Base-by-base conservation (phyloP, 2,329 filamentous ascomycete species). In the Coleophoma cylindrospora region DNA sequence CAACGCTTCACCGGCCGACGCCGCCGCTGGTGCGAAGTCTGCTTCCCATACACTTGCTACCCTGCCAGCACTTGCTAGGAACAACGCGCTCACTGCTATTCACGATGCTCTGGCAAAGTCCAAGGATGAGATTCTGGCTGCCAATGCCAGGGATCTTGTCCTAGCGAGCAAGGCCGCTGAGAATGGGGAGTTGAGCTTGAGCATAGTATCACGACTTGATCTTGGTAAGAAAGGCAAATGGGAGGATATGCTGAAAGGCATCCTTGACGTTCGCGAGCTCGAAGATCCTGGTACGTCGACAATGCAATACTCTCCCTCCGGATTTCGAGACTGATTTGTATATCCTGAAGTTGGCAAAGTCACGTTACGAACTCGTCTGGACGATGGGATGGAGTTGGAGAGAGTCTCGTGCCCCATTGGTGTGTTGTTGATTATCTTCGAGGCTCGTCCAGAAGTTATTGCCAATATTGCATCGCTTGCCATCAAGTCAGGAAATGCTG, bases 351-450 rank as follows among this genome's bases (percentile, higher is more conserved):
- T 97, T 62, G 92, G 92, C 62, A 87, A 86, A 65, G 77, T 94
- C 48, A 91, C 89, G 38, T 75, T 95, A 63, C 83, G 87, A 55
- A 97, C 91, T 41, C 80, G 85, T 50, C 79, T 99, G 11, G 94
- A 97, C 67, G 87, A 96, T 59, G 87, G 85, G 48, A 79, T 99
- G 48, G 78, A 86, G 47, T 79, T 99, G 52, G 90, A 96, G 66
- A 84, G 91, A 55, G 87, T 96, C 43, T 91, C 89, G 38, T 96
- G 90, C 66, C 94, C 94, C 6, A 97, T 99, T 60, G 94, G 94
- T 52, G 91, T 97, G n/a, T 81, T 99, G 40, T 80, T 99, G 58
- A 94, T 99, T 70, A 97, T 99, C 64, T 99, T 99, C 65, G 94
- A 99, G 72, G 94, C 94, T 34, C 87, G 94, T 8, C 94, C 94